These are phyloP conservation scores for Quercus lobata DNA, from an alignment of 331 rosid genomes.

Conservation along the genomic window DNA sequence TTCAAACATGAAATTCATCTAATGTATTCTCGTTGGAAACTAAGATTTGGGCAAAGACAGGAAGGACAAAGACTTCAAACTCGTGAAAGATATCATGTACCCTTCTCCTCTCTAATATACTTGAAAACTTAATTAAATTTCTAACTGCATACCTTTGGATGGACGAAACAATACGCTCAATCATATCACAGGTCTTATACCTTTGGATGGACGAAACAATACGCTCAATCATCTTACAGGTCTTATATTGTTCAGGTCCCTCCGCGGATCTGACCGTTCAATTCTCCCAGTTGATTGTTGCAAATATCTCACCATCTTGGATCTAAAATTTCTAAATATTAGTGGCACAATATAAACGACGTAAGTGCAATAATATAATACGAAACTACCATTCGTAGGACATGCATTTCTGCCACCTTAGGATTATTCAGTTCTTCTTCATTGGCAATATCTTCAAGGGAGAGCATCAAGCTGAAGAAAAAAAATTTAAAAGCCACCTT, in stretches of 20 bases:
- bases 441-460: slow-evolving; percentile 83
- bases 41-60: not conserved
- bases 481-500: not conserved
- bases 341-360: not conserved
- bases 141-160: slow-evolving; percentile 51
- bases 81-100: not conserved
- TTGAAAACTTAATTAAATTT: not conserved
- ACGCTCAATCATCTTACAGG: slow-evolving; percentile 45
- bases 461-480: slow-evolving; percentile 63
- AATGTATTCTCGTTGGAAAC: not conserved
- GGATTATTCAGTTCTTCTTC: slow-evolving; percentile 67
- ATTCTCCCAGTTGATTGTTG: slow-evolving; percentile 54
- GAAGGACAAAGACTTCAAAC: not conserved
- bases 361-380: not conserved
- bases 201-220: too few species aligned
- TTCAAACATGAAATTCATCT: not conserved
- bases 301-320: slow-evolving; percentile 82
- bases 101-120: not conserved
- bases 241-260: slow-evolving; percentile 74
- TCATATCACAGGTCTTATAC: slow-evolving; percentile 39
- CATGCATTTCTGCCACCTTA: slow-evolving; percentile 86
- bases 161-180: slow-evolving; percentile 63
- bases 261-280: slow-evolving; percentile 83
- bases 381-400: slow-evolving; percentile 68
- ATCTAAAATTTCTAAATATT: slow-evolving; percentile 37